These are phyloP conservation scores for Penicillium glabrum DNA, from an alignment of 2,329 filamentous ascomycete genomes.

Conservation along the genomic window DNA sequence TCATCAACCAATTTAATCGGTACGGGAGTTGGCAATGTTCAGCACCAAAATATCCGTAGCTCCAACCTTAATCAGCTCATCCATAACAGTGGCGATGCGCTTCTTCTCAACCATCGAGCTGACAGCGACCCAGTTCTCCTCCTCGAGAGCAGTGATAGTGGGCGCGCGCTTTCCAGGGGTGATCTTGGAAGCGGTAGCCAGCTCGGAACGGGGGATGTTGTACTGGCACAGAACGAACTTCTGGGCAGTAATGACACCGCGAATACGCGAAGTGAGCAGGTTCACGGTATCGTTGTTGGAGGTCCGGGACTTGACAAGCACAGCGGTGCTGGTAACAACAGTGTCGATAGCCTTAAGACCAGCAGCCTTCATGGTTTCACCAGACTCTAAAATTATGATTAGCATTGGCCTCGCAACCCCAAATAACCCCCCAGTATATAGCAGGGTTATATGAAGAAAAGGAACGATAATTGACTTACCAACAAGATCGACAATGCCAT, in stretches of 20 bases:
- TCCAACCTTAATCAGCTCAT: slow-evolving; percentile 71
- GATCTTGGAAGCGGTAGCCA: slow-evolving; percentile 69
- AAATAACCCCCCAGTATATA: background rate
- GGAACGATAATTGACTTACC: slow-evolving; percentile 55
- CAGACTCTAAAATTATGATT: slow-evolving; percentile 68
- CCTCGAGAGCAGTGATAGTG: slow-evolving; percentile 85
- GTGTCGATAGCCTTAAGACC: slow-evolving; percentile 93
- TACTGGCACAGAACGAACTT: slow-evolving; percentile 94
- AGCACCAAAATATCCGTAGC: slow-evolving; percentile 84
- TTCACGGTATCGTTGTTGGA: slow-evolving; percentile 80
- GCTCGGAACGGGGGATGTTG: slow-evolving; percentile 74
- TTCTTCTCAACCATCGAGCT: slow-evolving; percentile 91
- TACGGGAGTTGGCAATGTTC: slow-evolving; percentile 78
- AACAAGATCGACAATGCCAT: slow-evolving; percentile 96
- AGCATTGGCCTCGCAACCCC: background rate
- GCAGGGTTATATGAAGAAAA: background rate
- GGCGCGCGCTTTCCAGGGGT: slow-evolving; percentile 93
- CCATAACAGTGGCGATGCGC: slow-evolving; percentile 82
- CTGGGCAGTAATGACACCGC: slow-evolving; percentile 92
- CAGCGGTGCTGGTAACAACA: slow-evolving; percentile 81
- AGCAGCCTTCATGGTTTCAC: slow-evolving; percentile 96
- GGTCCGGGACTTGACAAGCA: slow-evolving; percentile 86
- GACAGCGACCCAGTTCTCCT: slow-evolving; percentile 91
- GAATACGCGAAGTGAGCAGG: slow-evolving; percentile 81
- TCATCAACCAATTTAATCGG: slow-evolving; percentile 29